Evolutionary conservation across 345 rosid genomes (phyloP).

Genomic region (Salix dunnii): DNA sequence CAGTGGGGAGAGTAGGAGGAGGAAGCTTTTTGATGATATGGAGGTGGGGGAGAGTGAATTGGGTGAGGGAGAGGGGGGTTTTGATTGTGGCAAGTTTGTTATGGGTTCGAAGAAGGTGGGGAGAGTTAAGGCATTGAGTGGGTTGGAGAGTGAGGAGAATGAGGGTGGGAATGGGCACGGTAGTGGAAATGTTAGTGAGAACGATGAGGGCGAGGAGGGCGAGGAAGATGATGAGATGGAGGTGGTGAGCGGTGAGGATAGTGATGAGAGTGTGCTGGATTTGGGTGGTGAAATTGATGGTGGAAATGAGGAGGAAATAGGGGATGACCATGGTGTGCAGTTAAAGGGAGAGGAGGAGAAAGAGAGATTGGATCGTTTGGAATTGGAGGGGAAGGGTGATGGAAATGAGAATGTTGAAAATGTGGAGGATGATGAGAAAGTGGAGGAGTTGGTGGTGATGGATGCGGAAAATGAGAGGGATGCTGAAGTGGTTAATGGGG

Average conservation of each 20-base stretch:
- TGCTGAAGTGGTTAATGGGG: constrained; percentile 6
- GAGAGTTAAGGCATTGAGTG: constrained; percentile 21
- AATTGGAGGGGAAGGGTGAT: constrained; percentile 23
- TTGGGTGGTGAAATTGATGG: constrained; percentile 16
- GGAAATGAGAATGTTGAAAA: constrained; percentile 23
- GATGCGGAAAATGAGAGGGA: constrained; percentile 6
- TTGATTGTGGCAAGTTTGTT: constrained; percentile 15
- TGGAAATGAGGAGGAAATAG: constrained; percentile 22
- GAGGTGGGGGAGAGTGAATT: constrained; percentile 16
- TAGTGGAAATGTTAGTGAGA: neutral
- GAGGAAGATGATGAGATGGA: neutral
- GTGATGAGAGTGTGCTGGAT: constrained; percentile 10
- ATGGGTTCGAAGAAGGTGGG: constrained; percentile 21
- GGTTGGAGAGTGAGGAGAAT: constrained; percentile 23
- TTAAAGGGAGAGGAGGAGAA: constrained; percentile 24
- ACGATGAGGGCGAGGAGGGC: neutral
- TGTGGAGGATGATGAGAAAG: constrained; percentile 20
- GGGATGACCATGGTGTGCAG: constrained; percentile 22
- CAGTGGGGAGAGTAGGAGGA: constrained; percentile 31
- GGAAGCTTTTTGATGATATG: constrained; percentile 51
- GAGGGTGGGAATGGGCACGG: constrained; percentile 12
- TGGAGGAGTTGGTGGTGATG: constrained; percentile 14
- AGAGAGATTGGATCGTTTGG: constrained; percentile 22
- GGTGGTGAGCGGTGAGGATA: neutral
- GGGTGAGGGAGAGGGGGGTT: constrained; percentile 22